phyloP scores from a whole-genome alignment of 2,329 filamentous ascomycete genomes.

The Lecanicillium sp. region DNA sequence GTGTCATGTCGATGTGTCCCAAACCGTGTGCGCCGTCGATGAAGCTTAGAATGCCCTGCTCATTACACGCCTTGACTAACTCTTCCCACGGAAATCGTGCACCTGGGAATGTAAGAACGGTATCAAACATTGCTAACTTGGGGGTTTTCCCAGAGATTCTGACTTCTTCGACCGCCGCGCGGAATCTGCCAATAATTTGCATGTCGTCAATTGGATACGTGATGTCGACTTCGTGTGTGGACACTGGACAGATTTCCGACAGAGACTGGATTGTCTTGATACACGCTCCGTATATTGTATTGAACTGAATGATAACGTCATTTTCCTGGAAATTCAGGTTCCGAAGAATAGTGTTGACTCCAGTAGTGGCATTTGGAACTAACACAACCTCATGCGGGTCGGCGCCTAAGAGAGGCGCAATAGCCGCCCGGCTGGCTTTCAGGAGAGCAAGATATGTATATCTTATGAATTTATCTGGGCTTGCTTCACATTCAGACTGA shows the following conservation, averaged over 20 bases:
- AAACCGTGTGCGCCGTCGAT: slow-evolving; percentile 66
- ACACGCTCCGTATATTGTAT: slow-evolving; percentile 59
- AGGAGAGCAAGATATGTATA: slow-evolving; percentile 47
- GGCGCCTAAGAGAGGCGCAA: slow-evolving; percentile 53
- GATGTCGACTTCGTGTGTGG: slow-evolving; percentile 39
- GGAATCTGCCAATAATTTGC: slow-evolving; percentile 34
- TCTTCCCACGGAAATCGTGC: slow-evolving; percentile 61
- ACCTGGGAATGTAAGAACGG: slow-evolving; percentile 59
- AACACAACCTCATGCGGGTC: slow-evolving; percentile 54
- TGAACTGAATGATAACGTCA: slow-evolving; percentile 61
- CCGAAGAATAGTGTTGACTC: slow-evolving; percentile 58
- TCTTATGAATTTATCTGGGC: slow-evolving; percentile 59
- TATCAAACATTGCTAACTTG: slow-evolving; percentile 61
- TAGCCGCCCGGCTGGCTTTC: slow-evolving; percentile 45
- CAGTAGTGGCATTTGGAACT: slow-evolving; percentile 63
- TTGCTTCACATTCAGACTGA: slow-evolving; percentile 48
- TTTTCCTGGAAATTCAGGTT: slow-evolving; percentile 50
- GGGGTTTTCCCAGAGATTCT: slow-evolving; percentile 43
- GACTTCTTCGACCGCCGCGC: slow-evolving; percentile 31
- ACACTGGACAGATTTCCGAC: slow-evolving; percentile 43
- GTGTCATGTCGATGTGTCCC: slow-evolving; percentile 55
- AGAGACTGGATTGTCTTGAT: slow-evolving; percentile 54
- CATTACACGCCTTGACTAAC: slow-evolving; percentile 47
- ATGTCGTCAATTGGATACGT: slow-evolving; percentile 52
- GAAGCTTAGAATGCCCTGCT: slow-evolving; percentile 52